phyloP scores from a whole-genome alignment of 495 filamentous ascomycete genomes.

The Hypoxylon trugodes region DNA sequence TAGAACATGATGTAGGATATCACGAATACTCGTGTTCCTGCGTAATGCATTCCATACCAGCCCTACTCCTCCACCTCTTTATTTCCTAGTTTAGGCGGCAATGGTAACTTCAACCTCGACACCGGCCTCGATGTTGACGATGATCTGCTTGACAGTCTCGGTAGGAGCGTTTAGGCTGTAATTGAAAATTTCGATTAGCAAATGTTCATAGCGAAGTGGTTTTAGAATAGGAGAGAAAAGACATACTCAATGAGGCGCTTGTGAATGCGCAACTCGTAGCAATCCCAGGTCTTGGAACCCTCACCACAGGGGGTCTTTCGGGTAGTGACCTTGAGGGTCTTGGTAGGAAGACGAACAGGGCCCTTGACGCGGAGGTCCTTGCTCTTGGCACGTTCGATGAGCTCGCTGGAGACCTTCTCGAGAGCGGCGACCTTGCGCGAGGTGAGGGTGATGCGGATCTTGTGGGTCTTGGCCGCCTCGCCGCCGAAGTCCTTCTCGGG shows the following conservation, averaged over 20 bases:
- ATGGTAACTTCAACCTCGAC: conserved; percentile 99
- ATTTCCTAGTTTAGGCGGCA: conserved; percentile 74
- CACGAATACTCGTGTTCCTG: conserved; percentile 15
- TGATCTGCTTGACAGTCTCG: conserved; percentile 99
- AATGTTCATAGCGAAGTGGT: neutral
- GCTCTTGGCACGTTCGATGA: conserved; percentile 97
- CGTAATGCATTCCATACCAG: conserved; percentile 1
- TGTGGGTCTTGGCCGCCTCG: conserved; percentile 77
- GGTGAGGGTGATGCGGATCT: conserved; percentile 98
- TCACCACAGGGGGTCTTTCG: conserved; percentile 93
- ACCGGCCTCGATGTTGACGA: conserved; percentile 99
- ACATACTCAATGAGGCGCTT: conserved; percentile 95
- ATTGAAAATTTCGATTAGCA: conserved; percentile 6
- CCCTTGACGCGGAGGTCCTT: conserved; percentile 99
- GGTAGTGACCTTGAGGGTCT: conserved; percentile 94
- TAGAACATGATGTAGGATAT: neutral
- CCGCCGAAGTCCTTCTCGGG: conserved; percentile 85
- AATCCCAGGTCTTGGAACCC: conserved; percentile 99
- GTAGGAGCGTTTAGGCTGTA: conserved; percentile 91
- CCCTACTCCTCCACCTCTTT: conserved; percentile 1
- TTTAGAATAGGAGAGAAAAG: neutral
- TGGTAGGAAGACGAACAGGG: conserved; percentile 98
- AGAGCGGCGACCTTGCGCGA: conserved; percentile 89
- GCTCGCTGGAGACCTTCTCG: conserved; percentile 98
- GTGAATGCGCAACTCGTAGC: conserved; percentile 99